Percentiles rank a stretch among this genome's conserved stretches.
Evolutionary conservation across 257 asterid genomes (phyloP).

Genomic region (Petunia axillaris): DNA sequence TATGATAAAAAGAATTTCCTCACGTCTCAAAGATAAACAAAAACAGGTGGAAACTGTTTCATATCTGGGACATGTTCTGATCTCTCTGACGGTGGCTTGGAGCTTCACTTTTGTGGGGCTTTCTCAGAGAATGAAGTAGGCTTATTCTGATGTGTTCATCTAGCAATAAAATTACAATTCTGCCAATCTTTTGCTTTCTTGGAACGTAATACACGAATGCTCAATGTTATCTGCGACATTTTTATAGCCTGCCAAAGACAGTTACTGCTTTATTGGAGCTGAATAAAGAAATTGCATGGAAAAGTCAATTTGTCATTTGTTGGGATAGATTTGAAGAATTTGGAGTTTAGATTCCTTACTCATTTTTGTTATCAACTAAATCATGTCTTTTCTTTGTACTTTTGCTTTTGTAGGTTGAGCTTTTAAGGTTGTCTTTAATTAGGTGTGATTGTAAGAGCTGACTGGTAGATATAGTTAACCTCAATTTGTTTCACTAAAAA

Average conservation of each 20-base stretch:
- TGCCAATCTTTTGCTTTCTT: background rate
- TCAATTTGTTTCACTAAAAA: background rate
- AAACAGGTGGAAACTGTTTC: background rate
- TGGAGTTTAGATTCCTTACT: background rate
- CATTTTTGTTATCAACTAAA: background rate
- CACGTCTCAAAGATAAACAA: background rate
- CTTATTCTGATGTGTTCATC: background rate
- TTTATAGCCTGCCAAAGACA: background rate
- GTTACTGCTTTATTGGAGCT: background rate
- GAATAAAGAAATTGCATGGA: background rate
- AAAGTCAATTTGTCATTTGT: background rate
- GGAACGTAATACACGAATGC: background rate
- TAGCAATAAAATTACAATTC: background rate
- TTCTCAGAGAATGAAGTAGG: background rate
- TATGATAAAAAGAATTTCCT: background rate
- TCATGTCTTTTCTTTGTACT: background rate
- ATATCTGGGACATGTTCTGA: background rate
- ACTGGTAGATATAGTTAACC: background rate
- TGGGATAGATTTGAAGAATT: background rate
- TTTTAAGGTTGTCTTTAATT: background rate
- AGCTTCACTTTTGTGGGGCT: background rate
- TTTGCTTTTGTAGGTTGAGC: background rate
- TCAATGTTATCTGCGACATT: background rate
- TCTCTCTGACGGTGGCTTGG: background rate
- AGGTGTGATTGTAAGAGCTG: background rate